Percentiles rank a stretch among this genome's conserved stretches.
phyloP scores from a whole-genome alignment of 2,329 filamentous ascomycete genomes.

The Penicillium verrucosum region DNA sequence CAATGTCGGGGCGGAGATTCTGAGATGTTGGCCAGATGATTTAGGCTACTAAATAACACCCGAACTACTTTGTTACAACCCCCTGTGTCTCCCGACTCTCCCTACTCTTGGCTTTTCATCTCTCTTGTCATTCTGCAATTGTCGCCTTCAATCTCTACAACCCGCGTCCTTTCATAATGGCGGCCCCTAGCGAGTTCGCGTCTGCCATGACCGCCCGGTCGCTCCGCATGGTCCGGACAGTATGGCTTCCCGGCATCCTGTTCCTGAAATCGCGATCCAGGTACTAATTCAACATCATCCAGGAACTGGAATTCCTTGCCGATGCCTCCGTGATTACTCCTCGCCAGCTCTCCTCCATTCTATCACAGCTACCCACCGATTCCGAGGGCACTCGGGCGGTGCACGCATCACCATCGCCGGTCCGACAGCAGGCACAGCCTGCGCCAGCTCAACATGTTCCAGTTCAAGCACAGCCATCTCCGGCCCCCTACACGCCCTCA shows the following conservation, averaged over 20 bases:
- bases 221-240: conserved; percentile 81
- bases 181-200: conserved; percentile 33
- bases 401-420: conserved; percentile 20
- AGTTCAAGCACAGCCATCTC: conserved; percentile 29
- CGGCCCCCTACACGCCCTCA: conserved; percentile 38
- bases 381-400: conserved; percentile 20
- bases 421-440: conserved; percentile 31
- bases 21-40: background rate
- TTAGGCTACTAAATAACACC: conserved; percentile 2
- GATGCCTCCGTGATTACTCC: conserved; percentile 77
- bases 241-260: conserved; percentile 43
- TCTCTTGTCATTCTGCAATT: background rate
- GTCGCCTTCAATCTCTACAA: background rate
- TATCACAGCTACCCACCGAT: conserved; percentile 65
- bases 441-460: conserved; percentile 13
- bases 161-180: conserved; percentile 24
- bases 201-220: conserved; percentile 73
- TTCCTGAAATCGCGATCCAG: background rate
- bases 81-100: background rate
- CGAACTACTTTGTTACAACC: background rate
- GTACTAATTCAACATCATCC: conserved; percentile 11
- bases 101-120: background rate
- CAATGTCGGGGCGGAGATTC: background rate
- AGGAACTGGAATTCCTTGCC: conserved; percentile 89
- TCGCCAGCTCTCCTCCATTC: conserved; percentile 70